Evolutionary conservation across 257 asterid species (phyloP), one percentile per base, ranked within the genome.

Genomic region (Lantana camara): DNA sequence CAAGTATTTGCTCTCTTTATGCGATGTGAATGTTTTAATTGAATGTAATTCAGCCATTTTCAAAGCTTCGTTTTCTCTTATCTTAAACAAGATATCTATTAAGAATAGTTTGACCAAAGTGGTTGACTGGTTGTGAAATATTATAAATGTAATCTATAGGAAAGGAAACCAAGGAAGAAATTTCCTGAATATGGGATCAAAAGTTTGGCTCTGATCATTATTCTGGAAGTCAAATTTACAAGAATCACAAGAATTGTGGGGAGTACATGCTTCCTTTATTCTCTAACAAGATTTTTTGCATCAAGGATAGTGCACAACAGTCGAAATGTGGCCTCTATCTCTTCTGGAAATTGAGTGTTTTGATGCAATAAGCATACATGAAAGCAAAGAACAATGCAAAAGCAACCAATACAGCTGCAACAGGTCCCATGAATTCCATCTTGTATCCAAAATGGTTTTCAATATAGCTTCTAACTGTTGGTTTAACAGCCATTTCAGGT

Each of bases 311-410:
- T 50, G 7, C 40, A 35, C 1, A 35, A 9, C 1, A 10, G 40
- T 35, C 11, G 9, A 45, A 1, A 9, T 1, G 2, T n/a, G 29
- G 4, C 34, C 70, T 78, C 70, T 80, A 85, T 38, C 90, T 54
- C 37, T 44, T 78, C 32, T 81, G 90, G 84, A 86, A 86, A 76
- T 86, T 83, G 71, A 86, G 74, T 12, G 69, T 64, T 64, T 83
- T 83, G 38, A 86, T 84, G 73, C 86, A 80, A 22, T 72, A 79
- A 22, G 85, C 67, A 52, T 79, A 86, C 80, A 81, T 71, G 71
- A 83, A 80, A 4, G 88, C 86, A 7, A 86, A 86, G 70, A 79
- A 81, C 45, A 79, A 61, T 10, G 80, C 38, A 57, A 86, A 86
- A 40, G 78, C 80, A 42, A 81, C 64, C 75, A 83, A 81, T 27